These are phyloP conservation scores for Monosporascus ibericus DNA, from an alignment of 2,329 filamentous ascomycete species.

Conservation along the genomic window DNA sequence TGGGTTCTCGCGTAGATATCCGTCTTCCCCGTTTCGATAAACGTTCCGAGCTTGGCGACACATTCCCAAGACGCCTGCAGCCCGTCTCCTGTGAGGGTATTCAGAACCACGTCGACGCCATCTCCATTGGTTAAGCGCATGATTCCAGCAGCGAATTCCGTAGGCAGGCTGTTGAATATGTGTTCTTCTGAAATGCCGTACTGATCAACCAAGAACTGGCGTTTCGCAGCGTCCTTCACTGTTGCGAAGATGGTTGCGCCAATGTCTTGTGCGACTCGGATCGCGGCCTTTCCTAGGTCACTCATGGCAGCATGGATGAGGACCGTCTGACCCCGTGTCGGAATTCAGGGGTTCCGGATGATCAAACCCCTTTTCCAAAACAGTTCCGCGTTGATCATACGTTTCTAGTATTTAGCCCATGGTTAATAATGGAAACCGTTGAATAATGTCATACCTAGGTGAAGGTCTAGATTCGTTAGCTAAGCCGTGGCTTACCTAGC, in stretches of 20 bases:
- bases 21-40: not conserved
- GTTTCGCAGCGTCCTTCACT: constrained; percentile 20
- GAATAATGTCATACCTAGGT: too few relatives aligned
- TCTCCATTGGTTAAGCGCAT: not conserved
- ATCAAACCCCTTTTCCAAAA: too few relatives aligned
- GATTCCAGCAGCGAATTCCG: not conserved
- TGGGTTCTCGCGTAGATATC: not conserved
- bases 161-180: not conserved
- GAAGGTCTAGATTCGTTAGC: too few relatives aligned
- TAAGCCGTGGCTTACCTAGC: too few relatives aligned
- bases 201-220: constrained; percentile 5
- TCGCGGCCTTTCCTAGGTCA: constrained; percentile 15
- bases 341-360: too few relatives aligned
- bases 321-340: too few relatives aligned
- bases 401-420: too few relatives aligned
- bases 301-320: constrained; percentile 18
- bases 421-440: too few relatives aligned
- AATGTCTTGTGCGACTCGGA: constrained; percentile 10
- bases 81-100: not conserved
- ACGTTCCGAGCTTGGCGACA: not conserved
- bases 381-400: too few relatives aligned
- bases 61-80: not conserved
- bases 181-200: not conserved
- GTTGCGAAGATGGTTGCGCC: constrained; percentile 25
- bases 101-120: not conserved